A percentile compares a stretch with the other conserved stretches of the same genome.
Evolutionary conservation across 495 filamentous ascomycete species (phyloP).

Genomic region (Cenococcum geophilum): DNA sequence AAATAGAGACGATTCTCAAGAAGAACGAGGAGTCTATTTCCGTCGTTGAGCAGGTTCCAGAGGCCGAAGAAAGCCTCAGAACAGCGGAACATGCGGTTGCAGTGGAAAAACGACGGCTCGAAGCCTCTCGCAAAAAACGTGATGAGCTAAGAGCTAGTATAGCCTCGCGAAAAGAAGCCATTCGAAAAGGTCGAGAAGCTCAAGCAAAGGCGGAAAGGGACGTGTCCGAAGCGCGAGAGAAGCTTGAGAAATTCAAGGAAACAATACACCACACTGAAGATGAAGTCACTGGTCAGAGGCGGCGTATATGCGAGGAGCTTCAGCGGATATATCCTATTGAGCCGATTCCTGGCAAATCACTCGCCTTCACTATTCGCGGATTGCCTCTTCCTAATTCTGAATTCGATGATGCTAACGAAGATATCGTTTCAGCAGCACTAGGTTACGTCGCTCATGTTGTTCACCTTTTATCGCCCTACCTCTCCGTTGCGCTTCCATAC

Average conservation of each 20-base stretch:
- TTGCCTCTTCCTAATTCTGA: constrained; percentile 71
- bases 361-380: constrained; percentile 71
- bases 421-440: constrained; percentile 70
- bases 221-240: constrained; percentile 49
- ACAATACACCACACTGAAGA: constrained; percentile 52
- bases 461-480: constrained; percentile 74
- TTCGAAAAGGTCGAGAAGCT: constrained; percentile 52
- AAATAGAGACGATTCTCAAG: constrained; percentile 69
- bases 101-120: constrained; percentile 58
- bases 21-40: constrained; percentile 44
- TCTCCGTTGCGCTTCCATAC: constrained; percentile 73
- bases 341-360: constrained; percentile 53
- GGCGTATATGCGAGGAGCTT: constrained; percentile 80
- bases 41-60: constrained; percentile 48
- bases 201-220: constrained; percentile 51
- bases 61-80: constrained; percentile 57
- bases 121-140: constrained; percentile 51
- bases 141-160: constrained; percentile 62
- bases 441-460: constrained; percentile 75
- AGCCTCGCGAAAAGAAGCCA: constrained; percentile 57
- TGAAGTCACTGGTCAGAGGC: constrained; percentile 69
- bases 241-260: constrained; percentile 50
- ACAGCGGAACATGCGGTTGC: constrained; percentile 56
- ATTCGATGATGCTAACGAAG: constrained; percentile 60
- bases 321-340: constrained; percentile 72